These are phyloP conservation scores for Allium fistulosum DNA, from an alignment of 106 monocot genomes.

Conservation along the genomic window DNA sequence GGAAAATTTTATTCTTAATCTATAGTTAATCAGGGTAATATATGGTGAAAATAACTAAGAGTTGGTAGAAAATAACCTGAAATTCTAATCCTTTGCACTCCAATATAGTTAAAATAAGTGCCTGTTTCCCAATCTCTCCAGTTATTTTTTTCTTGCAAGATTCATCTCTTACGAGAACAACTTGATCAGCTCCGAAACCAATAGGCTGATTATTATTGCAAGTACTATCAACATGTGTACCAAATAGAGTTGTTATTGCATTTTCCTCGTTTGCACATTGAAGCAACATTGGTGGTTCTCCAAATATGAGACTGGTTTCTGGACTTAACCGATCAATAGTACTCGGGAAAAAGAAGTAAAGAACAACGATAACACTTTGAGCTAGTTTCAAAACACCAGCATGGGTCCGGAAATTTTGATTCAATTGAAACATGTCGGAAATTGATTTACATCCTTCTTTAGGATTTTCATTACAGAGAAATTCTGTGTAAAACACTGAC, in stretches of 20 bases:
- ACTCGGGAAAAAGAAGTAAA: constrained; percentile 41
- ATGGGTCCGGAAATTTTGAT: constrained; percentile 65
- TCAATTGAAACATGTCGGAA: constrained; percentile 40
- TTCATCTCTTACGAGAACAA: constrained; percentile 55
- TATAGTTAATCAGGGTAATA: too few species aligned
- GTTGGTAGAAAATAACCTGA: constrained; percentile 27
- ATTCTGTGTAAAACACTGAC: constrained; percentile 47
- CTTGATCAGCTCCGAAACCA: constrained; percentile 77
- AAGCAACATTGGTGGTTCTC: constrained; percentile 57
- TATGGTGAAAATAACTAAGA: too few species aligned
- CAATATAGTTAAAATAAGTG: constrained; percentile 59
- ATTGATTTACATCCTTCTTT: constrained; percentile 10
- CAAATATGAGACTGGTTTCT: constrained; percentile 50
- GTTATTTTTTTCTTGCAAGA: constrained; percentile 25
- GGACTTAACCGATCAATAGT: constrained; percentile 43
- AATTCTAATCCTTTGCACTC: constrained; percentile 82
- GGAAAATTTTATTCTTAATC: neutral
- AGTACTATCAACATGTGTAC: constrained; percentile 6
- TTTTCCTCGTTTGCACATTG: constrained; percentile 39
- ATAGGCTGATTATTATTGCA: neutral
- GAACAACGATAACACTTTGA: constrained; percentile 46
- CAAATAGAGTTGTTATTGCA: constrained; percentile 57
- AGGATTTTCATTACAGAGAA: constrained; percentile 7
- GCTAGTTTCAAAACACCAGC: constrained; percentile 52
- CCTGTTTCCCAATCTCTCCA: constrained; percentile 30